These are phyloP conservation scores for Catenaria anguillulae DNA, from an alignment of 371 early-diverging fungal genomes.

Conservation along the genomic window DNA sequence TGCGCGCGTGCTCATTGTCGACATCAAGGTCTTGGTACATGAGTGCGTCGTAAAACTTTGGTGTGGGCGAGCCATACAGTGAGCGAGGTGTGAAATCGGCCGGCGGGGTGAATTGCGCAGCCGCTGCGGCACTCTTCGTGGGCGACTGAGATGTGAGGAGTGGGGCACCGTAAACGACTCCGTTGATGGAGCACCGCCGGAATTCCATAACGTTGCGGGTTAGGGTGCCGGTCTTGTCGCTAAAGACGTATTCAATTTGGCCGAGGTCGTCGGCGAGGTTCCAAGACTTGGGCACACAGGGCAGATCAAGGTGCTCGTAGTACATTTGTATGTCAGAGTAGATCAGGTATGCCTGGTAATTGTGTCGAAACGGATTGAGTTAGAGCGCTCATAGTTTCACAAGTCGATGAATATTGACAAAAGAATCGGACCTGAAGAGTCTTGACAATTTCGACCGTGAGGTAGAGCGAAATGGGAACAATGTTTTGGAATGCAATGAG, in stretches of 20 bases:
- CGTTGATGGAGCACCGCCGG: background rate
- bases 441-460: constrained; percentile 81
- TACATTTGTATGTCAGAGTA: constrained; percentile 71
- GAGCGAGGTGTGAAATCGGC: too few species aligned
- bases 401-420: too few species aligned
- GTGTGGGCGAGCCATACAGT: background rate
- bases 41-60: background rate
- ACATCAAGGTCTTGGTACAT: background rate
- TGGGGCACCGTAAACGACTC: constrained; percentile 47
- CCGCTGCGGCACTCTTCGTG: background rate
- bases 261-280: constrained; percentile 87
- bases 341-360: constrained; percentile 45
- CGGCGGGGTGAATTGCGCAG: too few species aligned
- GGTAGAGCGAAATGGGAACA: constrained; percentile 78
- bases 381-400: too few species aligned
- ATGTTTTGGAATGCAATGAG: constrained; percentile 75
- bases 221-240: constrained; percentile 89
- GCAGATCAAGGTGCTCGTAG: constrained; percentile 60
- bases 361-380: background rate
- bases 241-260: constrained; percentile 71
- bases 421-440: constrained; percentile 18
- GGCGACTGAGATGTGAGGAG: background rate
- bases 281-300: constrained; percentile 69
- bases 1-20: background rate
- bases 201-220: constrained; percentile 82